Evolutionary conservation across 768 basidiomycete species (phyloP).

Genomic region (Cystobasidium onofrii): DNA sequence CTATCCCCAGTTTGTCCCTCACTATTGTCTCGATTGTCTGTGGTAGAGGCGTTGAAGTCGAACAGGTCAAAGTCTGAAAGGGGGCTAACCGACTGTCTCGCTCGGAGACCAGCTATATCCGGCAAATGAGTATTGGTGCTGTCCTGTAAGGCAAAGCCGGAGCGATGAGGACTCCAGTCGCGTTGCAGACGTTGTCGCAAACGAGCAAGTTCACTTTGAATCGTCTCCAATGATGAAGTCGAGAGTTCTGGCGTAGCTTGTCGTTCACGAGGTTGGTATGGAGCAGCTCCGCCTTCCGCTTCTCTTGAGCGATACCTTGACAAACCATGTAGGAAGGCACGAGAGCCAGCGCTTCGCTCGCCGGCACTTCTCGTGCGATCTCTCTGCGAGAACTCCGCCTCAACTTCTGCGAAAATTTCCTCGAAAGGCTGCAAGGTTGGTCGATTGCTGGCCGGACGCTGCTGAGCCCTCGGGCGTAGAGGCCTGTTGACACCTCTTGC

Average conservation of each 20-base stretch:
- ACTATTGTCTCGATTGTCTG: neutral
- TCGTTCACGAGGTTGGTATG: neutral
- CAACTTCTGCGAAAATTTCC: slow-evolving; percentile 30
- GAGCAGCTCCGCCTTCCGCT: neutral
- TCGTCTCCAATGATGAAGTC: neutral
- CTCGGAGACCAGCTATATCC: neutral
- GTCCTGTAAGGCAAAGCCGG: neutral
- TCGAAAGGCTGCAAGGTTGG: slow-evolving; percentile 23
- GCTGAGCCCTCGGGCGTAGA: neutral
- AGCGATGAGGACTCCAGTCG: neutral
- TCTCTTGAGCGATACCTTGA: neutral
- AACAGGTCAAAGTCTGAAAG: neutral
- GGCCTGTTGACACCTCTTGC: neutral
- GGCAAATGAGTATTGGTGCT: neutral
- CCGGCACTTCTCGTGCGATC: neutral
- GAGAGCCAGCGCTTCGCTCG: neutral
- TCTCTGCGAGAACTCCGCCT: slow-evolving; percentile 24
- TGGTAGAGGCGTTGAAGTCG: neutral
- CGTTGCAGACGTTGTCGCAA: neutral
- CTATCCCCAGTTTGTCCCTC: neutral
- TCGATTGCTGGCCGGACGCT: neutral
- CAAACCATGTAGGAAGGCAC: neutral
- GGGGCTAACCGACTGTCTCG: neutral
- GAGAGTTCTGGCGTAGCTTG: neutral
- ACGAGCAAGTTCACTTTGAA: neutral